These are phyloP conservation scores for Salix caprea DNA, from an alignment of 345 rosid species.

Conservation along the genomic window DNA sequence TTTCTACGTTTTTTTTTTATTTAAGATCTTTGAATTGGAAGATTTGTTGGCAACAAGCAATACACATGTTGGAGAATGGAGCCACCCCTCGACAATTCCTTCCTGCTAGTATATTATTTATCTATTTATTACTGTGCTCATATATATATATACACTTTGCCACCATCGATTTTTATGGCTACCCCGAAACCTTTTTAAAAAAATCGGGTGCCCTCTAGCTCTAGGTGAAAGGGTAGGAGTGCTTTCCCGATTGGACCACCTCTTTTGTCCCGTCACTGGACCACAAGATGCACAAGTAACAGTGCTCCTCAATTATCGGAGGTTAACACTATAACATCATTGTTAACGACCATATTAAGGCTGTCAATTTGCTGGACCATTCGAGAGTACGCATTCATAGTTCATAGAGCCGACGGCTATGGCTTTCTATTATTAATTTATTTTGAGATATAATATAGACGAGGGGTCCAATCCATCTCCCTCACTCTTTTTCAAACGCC, in stretches of 20 bases:
- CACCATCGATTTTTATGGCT: not conserved
- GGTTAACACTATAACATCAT: not conserved
- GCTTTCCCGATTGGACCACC: conserved; percentile 17
- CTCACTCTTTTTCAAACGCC: conserved; percentile 18
- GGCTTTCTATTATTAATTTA: not conserved
- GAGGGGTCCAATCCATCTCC: not conserved
- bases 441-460: not conserved
- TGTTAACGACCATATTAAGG: not conserved
- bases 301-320: not conserved
- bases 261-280: not conserved
- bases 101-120: no score
- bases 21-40: not conserved
- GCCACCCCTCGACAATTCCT: not conserved
- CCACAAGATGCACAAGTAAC: not conserved
- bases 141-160: no score
- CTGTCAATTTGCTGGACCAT: not conserved
- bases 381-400: not conserved
- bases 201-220: not conserved
- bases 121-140: no score
- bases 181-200: not conserved
- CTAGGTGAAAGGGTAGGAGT: not conserved
- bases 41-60: not conserved
- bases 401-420: conserved; percentile 2
- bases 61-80: not conserved
- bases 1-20: not conserved